phyloP scores from a whole-genome alignment of 331 rosid species.

The Rhamnella rubrinervis region DNA sequence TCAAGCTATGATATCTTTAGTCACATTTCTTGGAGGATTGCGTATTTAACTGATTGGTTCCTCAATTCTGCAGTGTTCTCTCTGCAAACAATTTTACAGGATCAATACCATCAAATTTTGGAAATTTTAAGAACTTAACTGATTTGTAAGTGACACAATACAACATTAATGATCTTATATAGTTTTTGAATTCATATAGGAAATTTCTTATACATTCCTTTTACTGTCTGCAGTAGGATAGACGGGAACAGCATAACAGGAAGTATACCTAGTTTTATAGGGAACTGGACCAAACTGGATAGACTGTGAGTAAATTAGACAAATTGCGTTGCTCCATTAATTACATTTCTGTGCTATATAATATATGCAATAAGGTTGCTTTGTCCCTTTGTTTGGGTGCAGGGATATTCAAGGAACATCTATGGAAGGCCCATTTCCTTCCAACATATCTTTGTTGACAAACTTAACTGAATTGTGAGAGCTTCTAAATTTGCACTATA shows the following conservation, averaged over 20 bases:
- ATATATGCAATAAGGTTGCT: neutral
- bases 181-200: neutral
- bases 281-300: conserved; percentile 55
- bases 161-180: neutral
- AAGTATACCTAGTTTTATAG: conserved; percentile 60
- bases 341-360: neutral
- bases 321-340: conserved; percentile 6
- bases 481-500: neutral
- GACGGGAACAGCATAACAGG: conserved; percentile 67
- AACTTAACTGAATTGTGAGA: conserved; percentile 59
- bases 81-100: conserved; percentile 60
- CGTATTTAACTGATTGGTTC: too few species aligned
- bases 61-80: conserved; percentile 37
- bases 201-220: conserved; percentile 4
- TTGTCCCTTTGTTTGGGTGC: conserved; percentile 6
- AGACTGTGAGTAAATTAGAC: conserved; percentile 47
- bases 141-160: conserved; percentile 51
- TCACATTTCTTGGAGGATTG: too few species aligned
- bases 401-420: conserved; percentile 78
- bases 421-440: conserved; percentile 72
- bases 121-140: conserved; percentile 49
- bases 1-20: too few species aligned
- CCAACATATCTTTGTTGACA: conserved; percentile 45
- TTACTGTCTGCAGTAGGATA: conserved; percentile 62
- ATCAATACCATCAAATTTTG: conserved; percentile 50